These are phyloP conservation scores for Pestalotiopsis sp. DNA, from an alignment of 2,329 filamentous ascomycete species.

Conservation along the genomic window DNA sequence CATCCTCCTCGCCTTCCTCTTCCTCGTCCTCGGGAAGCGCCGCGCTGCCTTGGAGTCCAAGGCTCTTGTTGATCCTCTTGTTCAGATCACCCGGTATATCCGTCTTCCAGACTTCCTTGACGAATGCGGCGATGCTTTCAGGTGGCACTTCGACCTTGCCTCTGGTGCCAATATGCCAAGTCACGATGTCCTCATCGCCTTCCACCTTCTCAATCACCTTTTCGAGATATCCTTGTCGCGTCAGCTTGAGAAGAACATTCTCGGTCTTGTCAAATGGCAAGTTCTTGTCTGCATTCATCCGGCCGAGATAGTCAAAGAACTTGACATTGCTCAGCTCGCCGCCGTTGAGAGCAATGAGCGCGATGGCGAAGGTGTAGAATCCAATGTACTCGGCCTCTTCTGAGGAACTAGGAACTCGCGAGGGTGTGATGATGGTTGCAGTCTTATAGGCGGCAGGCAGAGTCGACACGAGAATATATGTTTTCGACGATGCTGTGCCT, in stretches of 20 bases:
- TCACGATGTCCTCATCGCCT: constrained; percentile 73
- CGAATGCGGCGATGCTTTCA: constrained; percentile 71
- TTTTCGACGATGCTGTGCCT: constrained; percentile 58
- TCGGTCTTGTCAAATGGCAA: constrained; percentile 78
- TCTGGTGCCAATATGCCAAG: constrained; percentile 82
- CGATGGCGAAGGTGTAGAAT: constrained; percentile 77
- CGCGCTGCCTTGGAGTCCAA: constrained; percentile 48
- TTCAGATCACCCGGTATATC: constrained; percentile 53
- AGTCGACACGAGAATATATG: constrained; percentile 75
- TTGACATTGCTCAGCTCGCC: constrained; percentile 75
- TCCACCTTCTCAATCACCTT: constrained; percentile 65
- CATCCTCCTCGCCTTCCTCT: constrained; percentile 14
- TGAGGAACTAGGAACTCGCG: constrained; percentile 62
- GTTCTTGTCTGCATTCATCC: constrained; percentile 74
- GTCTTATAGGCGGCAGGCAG: constrained; percentile 68
- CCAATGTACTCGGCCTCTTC: constrained; percentile 79
- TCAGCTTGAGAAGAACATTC: constrained; percentile 70
- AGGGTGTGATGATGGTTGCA: constrained; percentile 68
- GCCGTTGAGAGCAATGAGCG: constrained; percentile 74
- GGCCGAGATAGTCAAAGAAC: constrained; percentile 71
- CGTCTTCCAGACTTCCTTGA: constrained; percentile 60
- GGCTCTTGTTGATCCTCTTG: constrained; percentile 59
- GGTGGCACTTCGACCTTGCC: constrained; percentile 82
- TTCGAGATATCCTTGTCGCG: constrained; percentile 80
- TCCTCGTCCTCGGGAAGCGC: constrained; percentile 17